Base-by-base conservation (phyloP, 164 flowering plant genomes). In the Kingdonia uniflora region DNA sequence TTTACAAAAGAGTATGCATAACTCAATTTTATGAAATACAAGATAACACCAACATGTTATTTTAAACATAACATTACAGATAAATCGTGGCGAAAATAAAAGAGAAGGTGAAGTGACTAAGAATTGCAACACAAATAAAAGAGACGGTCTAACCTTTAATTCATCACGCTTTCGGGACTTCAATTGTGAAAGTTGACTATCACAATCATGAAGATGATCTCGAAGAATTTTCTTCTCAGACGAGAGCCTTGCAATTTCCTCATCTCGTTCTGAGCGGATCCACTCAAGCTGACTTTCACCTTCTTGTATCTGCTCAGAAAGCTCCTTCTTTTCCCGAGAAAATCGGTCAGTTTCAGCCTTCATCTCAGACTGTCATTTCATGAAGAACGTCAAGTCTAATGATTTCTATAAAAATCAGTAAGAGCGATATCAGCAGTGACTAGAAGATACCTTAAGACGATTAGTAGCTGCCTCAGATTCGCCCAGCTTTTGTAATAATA, bases 121-220 rank as follows among this genome's bases (percentile, higher is more conserved):
- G 8, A 29, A 29, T 4, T 29, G 35, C 35, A 29, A 29, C n/a
- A n/a, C n/a, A 29, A 3, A 3, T 29, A 3, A 23, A 51, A 39
- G 25, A 42, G 19, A 43, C 13, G 29, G 15, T 29, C 12, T 21
- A 70, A 94, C 99, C 95, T 94, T 94, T 55, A 94, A 59, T 62
- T 94, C 99, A 73, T 94, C 99, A 37, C 96, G 89, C 65, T 94
- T 89, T 35, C 99, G 80, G 19, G 97, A 79, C 65, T 85, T 89
- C 64, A 89, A 69, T 56, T 89, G 97, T 54, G 83, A 68, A 55
- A 94, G 77, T 57, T 89, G 97, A 40, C 84, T 49, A 62, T 94
- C 99, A 39, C 90, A 84, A 73, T 89, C 99, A 74, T 85, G 85
- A 49, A 94, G 80, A 64, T 88, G 95, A 54, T 94, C 97, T 62